Evolutionary conservation across 441 rosid genomes (phyloP), one percentile per base, ranked within the genome.

Genomic region (Adansonia grandidieri): DNA sequence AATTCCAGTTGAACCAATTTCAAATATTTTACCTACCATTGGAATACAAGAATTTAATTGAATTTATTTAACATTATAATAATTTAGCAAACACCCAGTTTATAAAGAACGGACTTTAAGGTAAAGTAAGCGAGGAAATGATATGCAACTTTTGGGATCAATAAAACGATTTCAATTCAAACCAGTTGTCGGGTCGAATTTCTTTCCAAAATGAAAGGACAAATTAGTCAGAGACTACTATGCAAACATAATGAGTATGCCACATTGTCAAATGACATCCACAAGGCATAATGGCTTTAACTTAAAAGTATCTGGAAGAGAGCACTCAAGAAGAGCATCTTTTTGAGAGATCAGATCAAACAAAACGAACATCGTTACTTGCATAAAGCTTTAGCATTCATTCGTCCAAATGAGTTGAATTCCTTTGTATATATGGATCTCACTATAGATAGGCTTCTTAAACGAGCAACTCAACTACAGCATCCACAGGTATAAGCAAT

Each of bases 1-100:
- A 73, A 95, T 95, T 77, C 98, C 97, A 8, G 93, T 92, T 17
- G 98, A 92, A 75, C 98, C 98, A 67, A 91, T 91, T 90, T 93
- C 97, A 76, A 85, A 88, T 86, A 94, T 91, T 77, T 91, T 94
- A 51, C 98, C 98, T 94, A 71, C 78, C 80, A 60, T 57, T 20
- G 63, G 56, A 77, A 62, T 56, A 71, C 40, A 44, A 58, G 42
- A 76, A 28, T 32, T 5, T 48, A 5, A 17, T 60, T 47, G 56
- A 72, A 65, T n/a, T 32, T 32, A 66, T 9, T 9, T 15, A 10
- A 17, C 5, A 14, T 44, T 37, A n/a, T 22, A 22, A 37, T 37
- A 37, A 10, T 22, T 22, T 58, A 58, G 63, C 9, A 58, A 19
- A 10, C 63, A 56, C 17, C 22, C 61, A 37, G 42, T 37, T 37